Evolutionary conservation across 2,329 filamentous ascomycete genomes (phyloP), one percentile per base, ranked within the genome.

Genomic region (Aspergillus oerlinghausenensis): DNA sequence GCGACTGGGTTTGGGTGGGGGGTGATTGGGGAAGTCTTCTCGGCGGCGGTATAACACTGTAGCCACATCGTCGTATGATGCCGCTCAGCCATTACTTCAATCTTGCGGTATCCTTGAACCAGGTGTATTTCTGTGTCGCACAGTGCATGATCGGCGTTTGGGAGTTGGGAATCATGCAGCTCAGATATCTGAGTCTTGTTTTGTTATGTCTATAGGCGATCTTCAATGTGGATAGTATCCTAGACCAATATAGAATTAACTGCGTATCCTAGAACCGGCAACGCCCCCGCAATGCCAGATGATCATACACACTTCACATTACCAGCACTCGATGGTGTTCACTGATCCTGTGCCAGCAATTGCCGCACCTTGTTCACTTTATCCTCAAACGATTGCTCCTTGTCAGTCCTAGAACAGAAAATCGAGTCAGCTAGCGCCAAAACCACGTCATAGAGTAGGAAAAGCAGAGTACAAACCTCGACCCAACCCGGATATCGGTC

Each of bases 401-500:
- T 96, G 71, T 96, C 92, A 66, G 88, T 95, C 68, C 91, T 88
- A 51, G 48, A 45, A 10, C 9, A 19, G n/a, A 26, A 29, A 52
- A 32, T 17, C 47, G 25, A 29, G 19, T 40, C 11, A 49, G 35
- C 32, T 17, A 3, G 32, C 32, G 6, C 32, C 14, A 38, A 17
- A n/a, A 3, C 32, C 32, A 38, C 17, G 14, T 38, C 32, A 35
- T 2, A 14, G 14, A 55, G 19, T 25, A 42, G 14, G 48, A 43
- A 47, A 47, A 35, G 49, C 49, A 43, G n/a, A 29, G 53, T 11
- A 76, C 80, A 69, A 64, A 88, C 88, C 88, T 85, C 28, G 88
- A 88, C 1, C 93, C 93, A 47, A 92, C 86, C 11, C 93, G 81
- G 77, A 97, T 92, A 70, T 93, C 92, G 28, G 87, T 89, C 79